Conservation (phyloP, 495 filamentous ascomycete genomes). For the Poronia punctata region DNA sequence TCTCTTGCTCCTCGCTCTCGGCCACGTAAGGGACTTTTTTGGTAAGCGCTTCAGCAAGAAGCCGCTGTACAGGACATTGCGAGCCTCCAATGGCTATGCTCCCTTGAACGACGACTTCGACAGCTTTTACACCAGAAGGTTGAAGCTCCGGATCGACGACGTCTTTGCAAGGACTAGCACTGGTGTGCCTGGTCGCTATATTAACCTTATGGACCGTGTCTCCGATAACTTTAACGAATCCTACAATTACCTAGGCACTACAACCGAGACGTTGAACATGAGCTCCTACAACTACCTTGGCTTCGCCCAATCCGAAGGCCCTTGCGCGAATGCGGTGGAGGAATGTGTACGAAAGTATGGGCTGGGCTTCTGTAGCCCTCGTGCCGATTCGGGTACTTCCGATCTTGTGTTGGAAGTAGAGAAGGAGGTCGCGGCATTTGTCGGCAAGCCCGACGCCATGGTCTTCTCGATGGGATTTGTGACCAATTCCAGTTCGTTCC, state of each 20-base stretch:
- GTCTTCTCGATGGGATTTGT: slow-evolving; percentile 98
- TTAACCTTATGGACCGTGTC: slow-evolving; percentile 81
- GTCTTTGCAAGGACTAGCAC: slow-evolving; percentile 89
- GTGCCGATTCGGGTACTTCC: slow-evolving; percentile 76
- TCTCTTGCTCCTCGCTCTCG: slow-evolving; percentile 88
- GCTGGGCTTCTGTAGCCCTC: slow-evolving; percentile 69
- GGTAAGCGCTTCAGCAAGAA: slow-evolving; percentile 84
- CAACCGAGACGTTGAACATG: slow-evolving; percentile 94
- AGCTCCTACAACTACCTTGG: slow-evolving; percentile 99
- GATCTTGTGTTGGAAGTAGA: slow-evolving; percentile 87
- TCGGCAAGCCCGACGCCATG: slow-evolving; percentile 89
- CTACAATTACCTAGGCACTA: slow-evolving; percentile 81
- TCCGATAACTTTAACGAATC: slow-evolving; percentile 83
- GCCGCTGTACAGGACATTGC: slow-evolving; percentile 75
- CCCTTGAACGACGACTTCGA: slow-evolving; percentile 98
- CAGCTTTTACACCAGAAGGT: slow-evolving; percentile 89
- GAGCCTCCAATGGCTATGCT: slow-evolving; percentile 79
- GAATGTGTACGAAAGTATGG: slow-evolving; percentile 77
- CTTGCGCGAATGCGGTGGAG: slow-evolving; percentile 91
- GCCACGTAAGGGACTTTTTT: slow-evolving; percentile 94
- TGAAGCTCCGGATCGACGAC: slow-evolving; percentile 93
- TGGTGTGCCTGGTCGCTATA: slow-evolving; percentile 88
- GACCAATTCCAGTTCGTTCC: slow-evolving; percentile 87
- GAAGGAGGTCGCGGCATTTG: slow-evolving; percentile 78
- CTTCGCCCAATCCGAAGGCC: slow-evolving; percentile 95